phyloP scores from a whole-genome alignment of 2,329 filamentous ascomycete species.

The Fusarium floridanum region DNA sequence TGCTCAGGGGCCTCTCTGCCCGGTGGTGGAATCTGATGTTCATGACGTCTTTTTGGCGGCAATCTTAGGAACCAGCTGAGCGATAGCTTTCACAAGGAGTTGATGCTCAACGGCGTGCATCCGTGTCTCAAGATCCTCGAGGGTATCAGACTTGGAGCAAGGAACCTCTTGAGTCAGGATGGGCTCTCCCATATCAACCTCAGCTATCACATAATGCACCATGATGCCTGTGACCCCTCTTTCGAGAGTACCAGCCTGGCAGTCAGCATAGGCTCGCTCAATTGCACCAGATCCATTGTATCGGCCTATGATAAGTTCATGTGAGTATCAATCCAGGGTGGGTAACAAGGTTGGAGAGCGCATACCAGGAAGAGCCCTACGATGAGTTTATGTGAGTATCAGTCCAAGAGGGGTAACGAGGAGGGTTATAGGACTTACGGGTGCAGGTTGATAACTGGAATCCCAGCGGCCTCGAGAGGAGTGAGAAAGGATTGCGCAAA shows the following conservation, averaged over 20 bases:
- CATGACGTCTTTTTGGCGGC: constrained; percentile 19
- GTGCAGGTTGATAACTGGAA: constrained; percentile 86
- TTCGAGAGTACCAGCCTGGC: constrained; percentile 71
- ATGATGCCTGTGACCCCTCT: constrained; percentile 84
- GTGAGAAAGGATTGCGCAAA: constrained; percentile 77
- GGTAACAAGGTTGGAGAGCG: not conserved
- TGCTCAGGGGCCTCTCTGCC: not conserved
- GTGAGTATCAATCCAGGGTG: not conserved
- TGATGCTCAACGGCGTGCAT: constrained; percentile 83
- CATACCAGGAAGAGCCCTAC: constrained; percentile 71
- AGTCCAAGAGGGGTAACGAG: not conserved
- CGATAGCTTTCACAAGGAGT: constrained; percentile 81
- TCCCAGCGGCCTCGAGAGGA: constrained; percentile 70
- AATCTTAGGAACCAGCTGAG: constrained; percentile 58
- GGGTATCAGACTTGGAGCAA: constrained; percentile 70
- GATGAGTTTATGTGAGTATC: constrained; percentile 19
- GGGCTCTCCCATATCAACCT: constrained; percentile 84
- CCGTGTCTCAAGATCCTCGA: constrained; percentile 76
- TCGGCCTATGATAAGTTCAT: constrained; percentile 61
- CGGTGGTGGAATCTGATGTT: not conserved
- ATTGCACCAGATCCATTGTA: constrained; percentile 85
- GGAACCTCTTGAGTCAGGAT: constrained; percentile 79
- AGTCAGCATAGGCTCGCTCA: constrained; percentile 80
- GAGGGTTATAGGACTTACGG: constrained; percentile 47
- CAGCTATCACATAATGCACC: constrained; percentile 85